Evolutionary conservation across 2,329 filamentous ascomycete species (phyloP).

Genomic region (Colletotrichum navitas): DNA sequence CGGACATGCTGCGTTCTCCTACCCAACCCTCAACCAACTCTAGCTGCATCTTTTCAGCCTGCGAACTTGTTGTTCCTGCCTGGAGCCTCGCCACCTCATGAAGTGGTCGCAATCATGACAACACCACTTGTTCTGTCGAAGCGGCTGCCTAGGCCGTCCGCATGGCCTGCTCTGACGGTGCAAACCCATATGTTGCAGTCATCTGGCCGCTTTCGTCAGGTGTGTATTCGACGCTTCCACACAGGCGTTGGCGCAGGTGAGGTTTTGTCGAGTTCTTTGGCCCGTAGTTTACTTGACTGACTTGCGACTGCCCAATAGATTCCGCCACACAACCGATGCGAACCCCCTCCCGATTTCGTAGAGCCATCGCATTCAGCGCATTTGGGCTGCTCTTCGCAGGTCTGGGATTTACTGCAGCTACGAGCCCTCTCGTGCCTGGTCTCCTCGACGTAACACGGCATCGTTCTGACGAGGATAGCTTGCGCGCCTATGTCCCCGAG

Average conservation of each 20-base stretch:
- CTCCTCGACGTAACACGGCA: slow-evolving; percentile 31
- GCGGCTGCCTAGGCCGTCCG: slow-evolving; percentile 5
- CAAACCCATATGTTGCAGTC: not conserved
- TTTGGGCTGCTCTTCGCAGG: slow-evolving; percentile 58
- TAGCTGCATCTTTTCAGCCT: not conserved
- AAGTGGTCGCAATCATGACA: slow-evolving; percentile 13
- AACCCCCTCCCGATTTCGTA: slow-evolving; percentile 30
- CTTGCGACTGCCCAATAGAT: not conserved
- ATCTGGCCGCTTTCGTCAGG: not conserved
- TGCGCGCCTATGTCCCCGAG: slow-evolving; percentile 71
- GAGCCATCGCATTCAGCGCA: slow-evolving; percentile 28
- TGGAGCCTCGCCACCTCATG: not conserved
- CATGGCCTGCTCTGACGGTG: not conserved
- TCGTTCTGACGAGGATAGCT: slow-evolving; percentile 75
- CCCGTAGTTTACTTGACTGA: not conserved
- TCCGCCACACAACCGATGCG: not conserved
- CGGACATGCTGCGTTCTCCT: not conserved
- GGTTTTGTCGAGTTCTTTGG: not conserved
- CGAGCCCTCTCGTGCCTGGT: slow-evolving; percentile 61
- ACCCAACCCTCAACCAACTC: not conserved
- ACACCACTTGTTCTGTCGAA: slow-evolving; percentile 8
- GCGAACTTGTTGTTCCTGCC: not conserved
- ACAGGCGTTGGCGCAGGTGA: slow-evolving; percentile 15
- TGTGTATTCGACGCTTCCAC: slow-evolving; percentile 26
- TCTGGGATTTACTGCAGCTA: slow-evolving; percentile 69